A percentile compares a stretch with the other conserved stretches of the same genome.
phyloP scores from a whole-genome alignment of 176 grass and related monocot species.

The Aegilops bicornis region DNA sequence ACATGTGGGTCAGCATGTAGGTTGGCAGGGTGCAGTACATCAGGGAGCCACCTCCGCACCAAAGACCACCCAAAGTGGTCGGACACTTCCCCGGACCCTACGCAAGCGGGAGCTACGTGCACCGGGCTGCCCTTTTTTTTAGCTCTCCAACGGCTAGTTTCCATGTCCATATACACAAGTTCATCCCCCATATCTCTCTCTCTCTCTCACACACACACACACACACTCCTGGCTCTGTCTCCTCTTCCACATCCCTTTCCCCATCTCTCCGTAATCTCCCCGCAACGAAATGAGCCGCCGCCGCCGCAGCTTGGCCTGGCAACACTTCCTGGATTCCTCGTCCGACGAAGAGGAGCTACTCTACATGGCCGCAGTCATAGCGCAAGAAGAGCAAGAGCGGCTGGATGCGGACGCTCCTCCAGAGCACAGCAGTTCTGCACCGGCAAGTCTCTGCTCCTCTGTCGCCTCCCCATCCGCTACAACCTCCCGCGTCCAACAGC shows the following conservation, averaged over 20 bases:
- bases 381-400: neutral
- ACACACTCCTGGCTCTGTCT: neutral
- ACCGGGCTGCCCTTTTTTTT: too few relatives aligned
- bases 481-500: neutral
- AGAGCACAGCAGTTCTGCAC: neutral
- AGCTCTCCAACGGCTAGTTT: neutral
- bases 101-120: too few relatives aligned
- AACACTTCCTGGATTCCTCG: neutral
- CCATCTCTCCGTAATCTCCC: neutral
- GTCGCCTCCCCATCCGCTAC: neutral
- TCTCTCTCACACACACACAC: neutral
- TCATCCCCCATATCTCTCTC: neutral
- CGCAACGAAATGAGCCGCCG: neutral
- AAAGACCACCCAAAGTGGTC: too few relatives aligned
- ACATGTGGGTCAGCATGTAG: too few relatives aligned
- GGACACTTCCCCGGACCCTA: too few relatives aligned
- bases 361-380: neutral
- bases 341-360: neutral
- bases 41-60: too few relatives aligned
- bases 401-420: too few relatives aligned
- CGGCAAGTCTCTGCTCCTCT: neutral
- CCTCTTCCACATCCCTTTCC: neutral
- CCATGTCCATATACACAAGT: neutral
- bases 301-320: neutral
- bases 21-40: too few relatives aligned